Evolutionary conservation across 2,329 filamentous ascomycete genomes (phyloP), one percentile per base, ranked within the genome.

Genomic region (Pseudocercospora fijiensis): DNA sequence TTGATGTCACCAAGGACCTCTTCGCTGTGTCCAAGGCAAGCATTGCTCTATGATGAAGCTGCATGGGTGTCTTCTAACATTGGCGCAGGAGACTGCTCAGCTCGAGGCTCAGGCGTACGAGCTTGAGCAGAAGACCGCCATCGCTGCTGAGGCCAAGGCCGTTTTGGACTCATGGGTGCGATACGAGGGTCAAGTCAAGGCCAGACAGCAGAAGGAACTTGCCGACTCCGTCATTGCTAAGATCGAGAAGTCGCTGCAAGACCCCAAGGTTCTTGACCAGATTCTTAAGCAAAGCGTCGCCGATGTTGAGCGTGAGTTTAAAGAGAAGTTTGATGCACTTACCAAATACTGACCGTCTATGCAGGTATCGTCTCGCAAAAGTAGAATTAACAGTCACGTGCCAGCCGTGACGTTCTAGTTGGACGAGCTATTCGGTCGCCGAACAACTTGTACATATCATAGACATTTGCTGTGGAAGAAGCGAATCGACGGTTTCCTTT

Each of bases 131-230:
- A 89, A 89, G 84, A 97, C 94, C 67, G 90, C 92, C 73, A 85
- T 99, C 71, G 92, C 92, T 64, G 84, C 87, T 69, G 95, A 99
- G 86, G 94, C 94, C 77, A 99, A 97, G 89, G 76, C 86, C 67
- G 95, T 98, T 65, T 88, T 99, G 70, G 95, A 99, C 80, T 97
- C 92, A 63, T 99, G 95, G 96, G 93, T 98, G 70, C 90, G 95
- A 79, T 99, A 99, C 82, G 95, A 99, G 85, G 84, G 90, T 75
- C 95, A 98, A 85, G 93, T 99, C 77, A 99, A 98, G 90, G 90
- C 94, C 85, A 90, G 95, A 80, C 92, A 99, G 85, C 95, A 99
- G 87, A 89, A 86, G 82, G 95, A 99, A 86, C 88, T 99, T 71
- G 92, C 95, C 70, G 88, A 96, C 78, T 87, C 83, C 80, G 85